phyloP scores from a whole-genome alignment of 2,329 filamentous ascomycete genomes.

The Aureobasidium sp. region DNA sequence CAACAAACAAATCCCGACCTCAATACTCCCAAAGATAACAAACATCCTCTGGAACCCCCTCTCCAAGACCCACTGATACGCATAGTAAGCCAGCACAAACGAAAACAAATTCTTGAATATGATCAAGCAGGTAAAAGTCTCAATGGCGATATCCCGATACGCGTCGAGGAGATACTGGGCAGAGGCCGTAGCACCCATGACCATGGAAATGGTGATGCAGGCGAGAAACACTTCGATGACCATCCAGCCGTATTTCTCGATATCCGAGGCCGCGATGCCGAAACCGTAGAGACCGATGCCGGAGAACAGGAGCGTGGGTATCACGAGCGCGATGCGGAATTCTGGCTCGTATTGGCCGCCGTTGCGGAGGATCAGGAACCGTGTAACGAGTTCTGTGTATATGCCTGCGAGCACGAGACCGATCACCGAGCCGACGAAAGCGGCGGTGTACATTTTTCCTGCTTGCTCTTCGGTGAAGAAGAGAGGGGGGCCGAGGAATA shows the following conservation, averaged over 20 bases:
- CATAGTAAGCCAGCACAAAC: constrained; percentile 58
- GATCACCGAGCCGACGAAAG: constrained; percentile 71
- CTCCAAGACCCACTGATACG: constrained; percentile 2
- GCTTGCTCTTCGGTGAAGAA: constrained; percentile 75
- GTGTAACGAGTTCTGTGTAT: constrained; percentile 64
- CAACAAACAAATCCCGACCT: neutral
- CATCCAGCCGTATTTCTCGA: constrained; percentile 55
- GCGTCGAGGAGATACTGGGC: constrained; percentile 88
- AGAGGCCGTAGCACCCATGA: constrained; percentile 77
- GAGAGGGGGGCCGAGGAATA: constrained; percentile 71
- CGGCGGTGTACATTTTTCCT: constrained; percentile 79
- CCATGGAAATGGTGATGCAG: constrained; percentile 80
- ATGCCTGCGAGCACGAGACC: constrained; percentile 68
- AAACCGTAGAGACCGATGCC: constrained; percentile 77
- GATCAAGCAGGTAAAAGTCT: constrained; percentile 81
- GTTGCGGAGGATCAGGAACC: constrained; percentile 62
- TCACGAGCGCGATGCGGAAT: constrained; percentile 73
- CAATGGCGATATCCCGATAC: constrained; percentile 75
- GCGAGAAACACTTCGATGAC: constrained; percentile 75
- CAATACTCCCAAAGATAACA: constrained; percentile 3
- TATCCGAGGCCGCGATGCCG: constrained; percentile 59
- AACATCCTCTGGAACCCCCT: neutral
- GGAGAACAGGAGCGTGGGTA: constrained; percentile 72
- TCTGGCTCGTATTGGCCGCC: constrained; percentile 82
- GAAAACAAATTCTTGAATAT: constrained; percentile 95